These are phyloP conservation scores for Hortiboletus campestris DNA, from an alignment of 768 basidiomycete species.

Conservation along the genomic window DNA sequence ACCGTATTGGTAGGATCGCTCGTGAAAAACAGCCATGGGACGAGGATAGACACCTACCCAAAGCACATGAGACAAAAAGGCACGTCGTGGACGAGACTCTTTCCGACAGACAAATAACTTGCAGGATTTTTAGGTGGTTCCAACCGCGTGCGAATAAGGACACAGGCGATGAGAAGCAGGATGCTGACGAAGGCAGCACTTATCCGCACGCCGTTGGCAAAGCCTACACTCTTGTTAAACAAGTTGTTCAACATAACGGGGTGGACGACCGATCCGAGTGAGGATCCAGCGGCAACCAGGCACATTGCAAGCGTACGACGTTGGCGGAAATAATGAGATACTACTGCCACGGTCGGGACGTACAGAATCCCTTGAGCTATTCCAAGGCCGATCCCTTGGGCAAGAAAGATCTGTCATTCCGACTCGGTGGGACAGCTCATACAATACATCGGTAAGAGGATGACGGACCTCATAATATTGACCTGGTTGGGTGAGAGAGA, in stretches of 20 bases:
- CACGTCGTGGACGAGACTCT: slow-evolving; percentile 9
- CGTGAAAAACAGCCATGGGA: background rate
- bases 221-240: slow-evolving; percentile 28
- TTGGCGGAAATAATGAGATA: slow-evolving; percentile 44
- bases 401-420: slow-evolving; percentile 42
- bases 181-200: slow-evolving; percentile 43
- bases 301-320: slow-evolving; percentile 45
- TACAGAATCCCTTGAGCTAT: slow-evolving; percentile 46
- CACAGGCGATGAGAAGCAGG: slow-evolving; percentile 34
- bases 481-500: slow-evolving; percentile 42
- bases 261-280: slow-evolving; percentile 26
- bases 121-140: slow-evolving; percentile 26
- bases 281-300: slow-evolving; percentile 39
- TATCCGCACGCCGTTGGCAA: slow-evolving; percentile 48
- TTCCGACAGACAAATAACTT: slow-evolving; percentile 19
- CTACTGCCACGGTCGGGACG: slow-evolving; percentile 42
- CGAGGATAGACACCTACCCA: slow-evolving; percentile 17
- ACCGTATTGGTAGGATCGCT: background rate
- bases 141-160: slow-evolving; percentile 40
- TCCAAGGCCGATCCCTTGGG: slow-evolving; percentile 48
- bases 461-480: slow-evolving; percentile 42
- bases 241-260: slow-evolving; percentile 34
- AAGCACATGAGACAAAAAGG: slow-evolving; percentile 18
- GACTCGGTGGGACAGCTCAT: background rate
- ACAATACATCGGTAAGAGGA: background rate